Evolutionary conservation across 768 basidiomycete genomes (phyloP).

Genomic region (Suillus paluster): DNA sequence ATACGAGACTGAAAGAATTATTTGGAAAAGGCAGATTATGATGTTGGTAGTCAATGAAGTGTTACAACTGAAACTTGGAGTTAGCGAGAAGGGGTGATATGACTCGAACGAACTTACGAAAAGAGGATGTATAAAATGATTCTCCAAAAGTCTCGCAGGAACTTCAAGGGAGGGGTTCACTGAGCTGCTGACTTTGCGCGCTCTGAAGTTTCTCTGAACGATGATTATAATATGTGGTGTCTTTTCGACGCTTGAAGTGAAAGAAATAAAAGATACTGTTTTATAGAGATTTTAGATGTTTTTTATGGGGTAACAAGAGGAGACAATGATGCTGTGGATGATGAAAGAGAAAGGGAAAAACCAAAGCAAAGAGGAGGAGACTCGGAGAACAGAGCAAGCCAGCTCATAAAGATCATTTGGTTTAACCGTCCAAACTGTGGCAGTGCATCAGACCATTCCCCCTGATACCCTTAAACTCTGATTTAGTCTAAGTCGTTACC

Average conservation of each 20-base stretch:
- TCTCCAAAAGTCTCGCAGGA: slow-evolving; percentile 10
- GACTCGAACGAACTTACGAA: not conserved
- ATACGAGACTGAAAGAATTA: slow-evolving; percentile 27
- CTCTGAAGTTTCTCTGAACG: too few relatives aligned
- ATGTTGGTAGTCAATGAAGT: slow-evolving; percentile 18
- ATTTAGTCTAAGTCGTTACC: too few relatives aligned
- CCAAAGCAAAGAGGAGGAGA: slow-evolving; percentile 33
- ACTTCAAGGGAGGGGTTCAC: not conserved
- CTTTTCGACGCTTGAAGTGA: slow-evolving; percentile 12
- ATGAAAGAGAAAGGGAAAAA: slow-evolving; percentile 33
- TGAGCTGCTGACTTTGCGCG: slow-evolving; percentile 9
- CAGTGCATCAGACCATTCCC: slow-evolving; percentile 8
- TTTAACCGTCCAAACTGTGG: slow-evolving; percentile 6
- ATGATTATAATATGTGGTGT: slow-evolving; percentile 24
- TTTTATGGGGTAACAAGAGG: slow-evolving; percentile 16
- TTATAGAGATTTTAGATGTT: slow-evolving; percentile 11
- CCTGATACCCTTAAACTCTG: not conserved
- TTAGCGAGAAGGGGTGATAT: not conserved
- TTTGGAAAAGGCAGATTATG: slow-evolving; percentile 37
- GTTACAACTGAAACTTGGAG: slow-evolving; percentile 18
- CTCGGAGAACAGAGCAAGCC: slow-evolving; percentile 29
- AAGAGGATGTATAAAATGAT: slow-evolving; percentile 20
- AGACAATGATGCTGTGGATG: slow-evolving; percentile 15
- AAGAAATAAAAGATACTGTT: slow-evolving; percentile 20
- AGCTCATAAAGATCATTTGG: not conserved